Conservation (phyloP, 2,329 filamentous ascomycete genomes). For the Colletotrichum caudatum region DNA sequence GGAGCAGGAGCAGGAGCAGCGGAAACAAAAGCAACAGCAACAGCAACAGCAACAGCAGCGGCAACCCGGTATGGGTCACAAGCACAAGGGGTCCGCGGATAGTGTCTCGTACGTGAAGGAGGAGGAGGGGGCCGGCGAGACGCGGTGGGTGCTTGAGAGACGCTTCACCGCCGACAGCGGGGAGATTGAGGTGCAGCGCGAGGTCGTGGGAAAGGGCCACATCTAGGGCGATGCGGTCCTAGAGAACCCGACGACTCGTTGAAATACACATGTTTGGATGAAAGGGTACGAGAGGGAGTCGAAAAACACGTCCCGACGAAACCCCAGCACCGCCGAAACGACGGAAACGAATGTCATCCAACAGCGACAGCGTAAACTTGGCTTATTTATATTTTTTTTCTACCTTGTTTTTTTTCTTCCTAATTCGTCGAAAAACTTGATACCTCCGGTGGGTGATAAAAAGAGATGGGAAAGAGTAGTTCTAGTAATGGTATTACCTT, state of each 20-base stretch:
- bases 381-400: no score
- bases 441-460: slow-evolving; percentile 9
- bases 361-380: slow-evolving; percentile 23
- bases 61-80: slow-evolving; percentile 57
- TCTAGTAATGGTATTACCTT: slow-evolving; percentile 17
- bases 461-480: background rate
- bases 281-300: background rate
- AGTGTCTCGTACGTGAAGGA: slow-evolving; percentile 78
- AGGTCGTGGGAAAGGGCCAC: slow-evolving; percentile 70
- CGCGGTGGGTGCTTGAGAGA: slow-evolving; percentile 77
- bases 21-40: background rate
- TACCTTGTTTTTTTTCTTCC: slow-evolving; percentile 1
- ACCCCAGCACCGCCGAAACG: slow-evolving; percentile 3
- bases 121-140: slow-evolving; percentile 63
- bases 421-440: slow-evolving; percentile 14
- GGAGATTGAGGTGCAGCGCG: slow-evolving; percentile 72
- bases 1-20: no score
- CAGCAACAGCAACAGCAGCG: slow-evolving; percentile 31
- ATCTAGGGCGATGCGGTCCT: slow-evolving; percentile 52
- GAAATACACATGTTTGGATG: background rate
- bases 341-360: slow-evolving; percentile 20
- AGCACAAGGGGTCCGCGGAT: slow-evolving; percentile 70
- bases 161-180: slow-evolving; percentile 74
- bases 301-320: background rate
- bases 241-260: background rate